Base-by-base conservation (phyloP, 768 basidiomycete genomes). In the Suillus bovinus region DNA sequence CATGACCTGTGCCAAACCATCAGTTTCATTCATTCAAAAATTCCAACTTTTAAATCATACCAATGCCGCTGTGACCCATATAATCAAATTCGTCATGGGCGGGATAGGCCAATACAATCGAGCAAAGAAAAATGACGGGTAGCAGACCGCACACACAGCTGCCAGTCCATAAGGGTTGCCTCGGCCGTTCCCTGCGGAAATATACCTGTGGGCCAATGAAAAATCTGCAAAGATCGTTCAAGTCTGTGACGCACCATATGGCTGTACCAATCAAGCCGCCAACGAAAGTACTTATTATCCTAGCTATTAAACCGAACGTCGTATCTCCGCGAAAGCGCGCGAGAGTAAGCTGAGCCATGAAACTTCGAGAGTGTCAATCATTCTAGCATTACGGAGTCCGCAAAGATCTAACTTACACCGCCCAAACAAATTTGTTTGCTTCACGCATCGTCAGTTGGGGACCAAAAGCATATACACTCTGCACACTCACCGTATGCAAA, bases 281-380 rank as follows among this genome's bases (percentile, higher is more conserved):
- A 29, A 81, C 72, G 62, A 91, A 88, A 1, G 91, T 92, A 53
- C 84, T 84, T 5, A 81, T 41, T 24, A 90, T 80, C 61, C 91
- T 82, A 1, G 84, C 78, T 5, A 85, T 74, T 16, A 90, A 79
- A 2, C 83, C 88, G 62, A 89, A 89, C 1, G 84, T 81, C 0
- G 90, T 93, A 58, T 93, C 91, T 1, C 90, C 91, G 49, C 87
- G 81, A 68, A 90, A 92, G 20, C 89, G 83, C 9, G 87, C 78
- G 0, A 90, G 72, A 0, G 89, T 89, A 7, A 91, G 76, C 67
- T 92, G 90, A 0, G 84, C 89, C 87, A 92, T 91, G 69, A 91
- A 81, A 20, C 87, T 90, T 60, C 20, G 1, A 31, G 11, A 36
- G 14, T 5, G 54, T 65, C 33, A 47, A 63, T 60, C 47, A 34